phyloP scores from a whole-genome alignment of 352 stramenopile genomes.

The Globisporangium apiculatum region DNA sequence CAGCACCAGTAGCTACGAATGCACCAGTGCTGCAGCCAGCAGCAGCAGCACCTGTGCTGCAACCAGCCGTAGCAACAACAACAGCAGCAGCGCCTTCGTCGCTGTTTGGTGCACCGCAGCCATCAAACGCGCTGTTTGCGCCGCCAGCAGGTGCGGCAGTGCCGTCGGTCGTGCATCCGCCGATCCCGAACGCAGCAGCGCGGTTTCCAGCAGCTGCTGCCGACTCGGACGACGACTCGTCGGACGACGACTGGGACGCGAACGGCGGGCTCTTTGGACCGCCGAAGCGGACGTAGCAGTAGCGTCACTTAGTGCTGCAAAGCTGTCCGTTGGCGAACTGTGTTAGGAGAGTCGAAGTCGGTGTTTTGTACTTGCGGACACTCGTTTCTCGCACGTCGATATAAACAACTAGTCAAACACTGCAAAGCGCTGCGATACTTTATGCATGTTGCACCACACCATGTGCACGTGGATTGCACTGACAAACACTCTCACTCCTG shows the following conservation, averaged over 20 bases:
- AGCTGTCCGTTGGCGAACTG: too few relatives aligned
- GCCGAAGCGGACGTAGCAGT: conserved; percentile 7
- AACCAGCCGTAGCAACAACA: not conserved
- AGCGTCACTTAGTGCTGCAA: too few relatives aligned
- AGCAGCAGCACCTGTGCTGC: too few relatives aligned
- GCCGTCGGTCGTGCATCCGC: conserved; percentile 24
- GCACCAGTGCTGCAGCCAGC: too few relatives aligned
- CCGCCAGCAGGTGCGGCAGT: conserved; percentile 13
- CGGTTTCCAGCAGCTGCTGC: conserved; percentile 31
- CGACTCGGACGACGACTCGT: conserved; percentile 35
- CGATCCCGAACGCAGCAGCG: conserved; percentile 39
- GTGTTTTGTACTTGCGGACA: too few relatives aligned
- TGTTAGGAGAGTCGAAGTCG: too few relatives aligned
- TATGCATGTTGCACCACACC: too few relatives aligned
- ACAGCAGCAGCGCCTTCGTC: conserved; percentile 14
- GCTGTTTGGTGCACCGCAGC: conserved; percentile 16
- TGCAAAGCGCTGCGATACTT: too few relatives aligned
- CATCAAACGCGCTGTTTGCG: conserved; percentile 11
- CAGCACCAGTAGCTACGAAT: conserved; percentile 9
- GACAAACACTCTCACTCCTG: too few relatives aligned
- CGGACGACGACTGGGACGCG: conserved; percentile 50
- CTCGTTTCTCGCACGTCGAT: too few relatives aligned
- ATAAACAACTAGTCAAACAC: too few relatives aligned
- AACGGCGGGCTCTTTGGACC: conserved; percentile 60
- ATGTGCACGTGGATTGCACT: too few relatives aligned